Conservation (phyloP, 805 yeast species). For the Ogataea glucozyma region DNA sequence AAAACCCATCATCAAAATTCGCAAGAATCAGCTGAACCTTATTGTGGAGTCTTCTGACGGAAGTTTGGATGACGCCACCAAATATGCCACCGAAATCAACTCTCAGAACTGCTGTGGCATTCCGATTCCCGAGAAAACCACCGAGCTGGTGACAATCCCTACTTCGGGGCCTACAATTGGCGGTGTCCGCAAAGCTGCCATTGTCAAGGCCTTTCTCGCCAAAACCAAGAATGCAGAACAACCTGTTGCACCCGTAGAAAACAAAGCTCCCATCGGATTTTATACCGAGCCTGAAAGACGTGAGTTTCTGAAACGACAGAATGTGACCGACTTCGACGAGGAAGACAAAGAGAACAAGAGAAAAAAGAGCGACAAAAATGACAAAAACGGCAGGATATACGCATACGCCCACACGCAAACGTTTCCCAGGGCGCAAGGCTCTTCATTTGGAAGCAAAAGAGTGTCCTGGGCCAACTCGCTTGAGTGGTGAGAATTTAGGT, state of each 20-base stretch:
- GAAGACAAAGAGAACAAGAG: constrained; percentile 31
- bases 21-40: constrained; percentile 41
- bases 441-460: constrained; percentile 13
- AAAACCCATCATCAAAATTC: constrained; percentile 37
- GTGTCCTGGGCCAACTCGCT: constrained; percentile 35
- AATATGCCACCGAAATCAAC: constrained; percentile 68
- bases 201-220: constrained; percentile 37
- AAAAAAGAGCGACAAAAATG: constrained; percentile 8
- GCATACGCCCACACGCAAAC: too few species aligned
- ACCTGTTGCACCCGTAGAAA: too few species aligned
- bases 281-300: constrained; percentile 32
- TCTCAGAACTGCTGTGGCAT: constrained; percentile 62
- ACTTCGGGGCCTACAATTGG: constrained; percentile 36
- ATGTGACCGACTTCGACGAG: constrained; percentile 10
- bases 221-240: constrained; percentile 13
- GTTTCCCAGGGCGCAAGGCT: constrained; percentile 3
- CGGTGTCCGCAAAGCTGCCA: constrained; percentile 38
- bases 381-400: too few species aligned
- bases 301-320: constrained; percentile 24
- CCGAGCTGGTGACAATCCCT: constrained; percentile 63
- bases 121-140: constrained; percentile 56
- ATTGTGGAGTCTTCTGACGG: constrained; percentile 67
- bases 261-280: constrained; percentile 18
- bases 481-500: constrained; percentile 38
- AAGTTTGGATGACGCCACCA: constrained; percentile 60